These are phyloP conservation scores for Striga asiatica DNA, from an alignment of 257 asterid species.

Conservation along the genomic window DNA sequence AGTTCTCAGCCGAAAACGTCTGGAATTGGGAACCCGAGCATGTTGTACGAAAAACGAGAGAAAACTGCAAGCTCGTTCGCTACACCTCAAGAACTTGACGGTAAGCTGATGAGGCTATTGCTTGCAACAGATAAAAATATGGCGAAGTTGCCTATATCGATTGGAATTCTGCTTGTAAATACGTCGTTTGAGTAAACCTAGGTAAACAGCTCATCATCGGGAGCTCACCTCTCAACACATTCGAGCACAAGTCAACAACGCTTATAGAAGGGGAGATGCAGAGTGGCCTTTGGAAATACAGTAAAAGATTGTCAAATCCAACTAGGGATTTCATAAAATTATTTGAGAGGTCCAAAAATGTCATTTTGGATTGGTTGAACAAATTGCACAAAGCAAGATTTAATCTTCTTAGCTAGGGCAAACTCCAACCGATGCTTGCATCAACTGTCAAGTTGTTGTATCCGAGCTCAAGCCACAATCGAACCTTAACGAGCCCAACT, in stretches of 20 bases:
- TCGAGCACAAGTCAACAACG: constrained; percentile 27
- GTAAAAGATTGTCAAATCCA: constrained; percentile 49
- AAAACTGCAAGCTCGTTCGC: constrained; percentile 31
- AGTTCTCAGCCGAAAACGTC: constrained; percentile 18
- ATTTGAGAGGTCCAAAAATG: constrained; percentile 36
- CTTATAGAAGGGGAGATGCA: background rate
- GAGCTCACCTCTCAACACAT: constrained; percentile 24
- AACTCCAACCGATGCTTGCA: too few relatives aligned
- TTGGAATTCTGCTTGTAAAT: constrained; percentile 23
- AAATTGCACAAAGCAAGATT: too few relatives aligned
- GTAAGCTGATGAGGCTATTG: constrained; percentile 20
- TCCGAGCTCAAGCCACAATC: too few relatives aligned
- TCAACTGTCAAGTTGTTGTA: too few relatives aligned
- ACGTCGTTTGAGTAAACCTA: constrained; percentile 35
- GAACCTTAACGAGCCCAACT: too few relatives aligned
- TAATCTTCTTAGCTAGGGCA: too few relatives aligned
- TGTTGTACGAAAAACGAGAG: constrained; percentile 35
- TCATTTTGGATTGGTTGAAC: too few relatives aligned
- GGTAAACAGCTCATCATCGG: constrained; percentile 23
- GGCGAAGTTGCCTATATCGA: constrained; percentile 6
- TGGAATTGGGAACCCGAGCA: constrained; percentile 21
- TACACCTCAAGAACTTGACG: constrained; percentile 38
- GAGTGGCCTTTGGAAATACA: constrained; percentile 24
- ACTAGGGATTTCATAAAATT: constrained; percentile 34
- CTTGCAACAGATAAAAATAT: constrained; percentile 30